A percentile compares a stretch with the other conserved stretches of the same genome.
These are phyloP conservation scores for Vigna reflexopilosa DNA, from an alignment of 306 rosid genomes.

Conservation along the genomic window DNA sequence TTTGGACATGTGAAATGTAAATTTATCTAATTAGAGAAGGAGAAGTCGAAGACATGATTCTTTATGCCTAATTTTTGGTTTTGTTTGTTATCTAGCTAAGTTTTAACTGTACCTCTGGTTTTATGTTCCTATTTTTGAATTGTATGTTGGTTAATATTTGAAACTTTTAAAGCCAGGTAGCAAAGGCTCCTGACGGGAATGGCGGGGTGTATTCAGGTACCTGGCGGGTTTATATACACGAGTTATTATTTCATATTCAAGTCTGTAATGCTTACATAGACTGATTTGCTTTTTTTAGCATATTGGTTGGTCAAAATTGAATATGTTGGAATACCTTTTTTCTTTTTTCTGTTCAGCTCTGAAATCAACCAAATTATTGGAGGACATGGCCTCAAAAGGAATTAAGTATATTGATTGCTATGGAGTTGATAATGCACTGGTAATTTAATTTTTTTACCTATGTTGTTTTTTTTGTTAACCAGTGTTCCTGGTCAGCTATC, in stretches of 20 bases:
- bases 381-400: constrained; percentile 92
- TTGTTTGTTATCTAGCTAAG: constrained; percentile 24
- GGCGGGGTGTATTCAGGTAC: constrained; percentile 97
- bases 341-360: constrained; percentile 63
- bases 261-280: constrained; percentile 24
- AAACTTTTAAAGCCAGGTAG: constrained; percentile 76
- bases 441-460: constrained; percentile 44
- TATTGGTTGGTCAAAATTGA: constrained; percentile 30
- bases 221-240: constrained; percentile 26
- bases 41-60: constrained; percentile 20
- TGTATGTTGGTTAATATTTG: constrained; percentile 43
- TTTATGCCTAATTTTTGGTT: constrained; percentile 15
- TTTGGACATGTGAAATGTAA: background rate
- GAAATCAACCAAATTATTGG: constrained; percentile 75
- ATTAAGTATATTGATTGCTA: constrained; percentile 93
- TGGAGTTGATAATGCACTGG: constrained; percentile 97
- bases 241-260: constrained; percentile 22
- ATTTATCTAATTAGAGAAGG: constrained; percentile 25
- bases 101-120: constrained; percentile 35
- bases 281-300: constrained; percentile 30
- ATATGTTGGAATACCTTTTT: background rate
- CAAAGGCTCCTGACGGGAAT: constrained; percentile 98
- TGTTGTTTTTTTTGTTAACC: constrained; percentile 31
- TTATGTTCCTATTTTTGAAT: constrained; percentile 35
- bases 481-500: constrained; percentile 27